Evolutionary conservation across 345 rosid genomes (phyloP).

Genomic region (Hibiscus tridactylites): DNA sequence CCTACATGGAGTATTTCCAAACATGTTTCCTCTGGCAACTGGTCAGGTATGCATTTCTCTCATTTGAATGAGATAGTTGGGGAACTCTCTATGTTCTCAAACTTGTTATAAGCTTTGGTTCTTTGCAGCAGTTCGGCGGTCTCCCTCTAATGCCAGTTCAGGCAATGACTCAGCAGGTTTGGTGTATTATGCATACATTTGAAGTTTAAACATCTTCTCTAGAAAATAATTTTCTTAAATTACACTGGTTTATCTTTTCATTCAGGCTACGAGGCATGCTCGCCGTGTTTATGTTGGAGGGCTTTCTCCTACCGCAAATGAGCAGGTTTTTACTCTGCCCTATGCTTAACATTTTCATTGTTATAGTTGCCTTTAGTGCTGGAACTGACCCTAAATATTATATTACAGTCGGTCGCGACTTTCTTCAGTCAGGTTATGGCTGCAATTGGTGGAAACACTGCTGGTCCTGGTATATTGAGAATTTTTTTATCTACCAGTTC

Average conservation of each 20-base stretch:
- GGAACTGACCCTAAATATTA: constrained; percentile 19
- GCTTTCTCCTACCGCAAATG: constrained; percentile 89
- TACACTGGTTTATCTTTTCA: background rate
- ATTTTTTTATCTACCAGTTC: background rate
- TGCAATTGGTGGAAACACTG: constrained; percentile 93
- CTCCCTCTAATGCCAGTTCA: constrained; percentile 89
- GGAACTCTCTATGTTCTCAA: background rate
- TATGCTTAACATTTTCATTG: background rate
- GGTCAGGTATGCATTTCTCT: constrained; percentile 46
- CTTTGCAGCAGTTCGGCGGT: constrained; percentile 54
- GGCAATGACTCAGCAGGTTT: constrained; percentile 99
- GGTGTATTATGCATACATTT: constrained; percentile 10
- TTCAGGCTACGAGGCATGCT: constrained; percentile 98
- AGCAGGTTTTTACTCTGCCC: constrained; percentile 52
- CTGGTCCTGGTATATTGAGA: constrained; percentile 76
- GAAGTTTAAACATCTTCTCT: background rate
- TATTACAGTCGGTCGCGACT: constrained; percentile 72
- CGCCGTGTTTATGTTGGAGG: constrained; percentile 98
- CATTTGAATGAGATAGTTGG: background rate
- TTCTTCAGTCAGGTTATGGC: constrained; percentile 97
- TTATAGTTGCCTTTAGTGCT: background rate
- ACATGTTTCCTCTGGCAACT: constrained; percentile 59
- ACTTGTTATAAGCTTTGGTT: constrained; percentile 17
- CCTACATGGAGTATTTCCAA: constrained; percentile 78
- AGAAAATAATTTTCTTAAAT: background rate